These are phyloP conservation scores for Diaporthe citrichinensis DNA, from an alignment of 2,329 filamentous ascomycete species.

Conservation along the genomic window DNA sequence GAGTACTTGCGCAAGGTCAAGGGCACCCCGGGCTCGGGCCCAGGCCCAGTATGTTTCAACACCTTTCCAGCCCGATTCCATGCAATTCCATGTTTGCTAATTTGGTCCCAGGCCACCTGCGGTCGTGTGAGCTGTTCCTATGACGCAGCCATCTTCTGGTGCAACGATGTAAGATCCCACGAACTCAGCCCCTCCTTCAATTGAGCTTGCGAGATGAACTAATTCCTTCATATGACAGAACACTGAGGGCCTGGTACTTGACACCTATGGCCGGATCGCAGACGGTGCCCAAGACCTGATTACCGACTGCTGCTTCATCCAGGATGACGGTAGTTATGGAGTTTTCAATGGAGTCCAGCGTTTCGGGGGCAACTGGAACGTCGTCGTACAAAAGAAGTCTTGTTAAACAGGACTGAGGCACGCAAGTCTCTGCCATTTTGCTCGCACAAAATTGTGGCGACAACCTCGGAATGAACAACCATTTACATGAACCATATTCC, in stretches of 20 bases:
- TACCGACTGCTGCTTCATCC: conserved; percentile 13
- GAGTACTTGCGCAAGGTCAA: background rate
- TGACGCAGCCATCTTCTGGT: conserved; percentile 19
- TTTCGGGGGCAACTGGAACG: background rate
- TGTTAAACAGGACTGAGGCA: background rate
- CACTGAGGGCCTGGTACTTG: background rate
- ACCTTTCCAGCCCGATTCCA: too few species aligned
- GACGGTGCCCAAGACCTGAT: conserved; percentile 24
- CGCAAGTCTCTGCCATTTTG: background rate
- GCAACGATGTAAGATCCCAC: conserved; percentile 1
- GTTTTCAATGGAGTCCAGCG: background rate
- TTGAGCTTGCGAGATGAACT: background rate
- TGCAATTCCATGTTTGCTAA: background rate
- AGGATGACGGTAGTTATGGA: background rate
- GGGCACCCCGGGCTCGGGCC: background rate
- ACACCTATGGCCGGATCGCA: conserved; percentile 13
- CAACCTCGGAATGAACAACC: background rate
- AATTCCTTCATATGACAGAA: background rate
- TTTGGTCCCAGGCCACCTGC: background rate
- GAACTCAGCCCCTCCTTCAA: too few species aligned
- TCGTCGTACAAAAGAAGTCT: background rate
- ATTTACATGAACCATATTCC: too few species aligned
- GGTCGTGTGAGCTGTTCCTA: conserved; percentile 25
- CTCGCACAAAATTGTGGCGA: background rate
- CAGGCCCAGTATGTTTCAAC: background rate